phyloP scores from a whole-genome alignment of 768 basidiomycete species.

The Boletus vermiculosoides region DNA sequence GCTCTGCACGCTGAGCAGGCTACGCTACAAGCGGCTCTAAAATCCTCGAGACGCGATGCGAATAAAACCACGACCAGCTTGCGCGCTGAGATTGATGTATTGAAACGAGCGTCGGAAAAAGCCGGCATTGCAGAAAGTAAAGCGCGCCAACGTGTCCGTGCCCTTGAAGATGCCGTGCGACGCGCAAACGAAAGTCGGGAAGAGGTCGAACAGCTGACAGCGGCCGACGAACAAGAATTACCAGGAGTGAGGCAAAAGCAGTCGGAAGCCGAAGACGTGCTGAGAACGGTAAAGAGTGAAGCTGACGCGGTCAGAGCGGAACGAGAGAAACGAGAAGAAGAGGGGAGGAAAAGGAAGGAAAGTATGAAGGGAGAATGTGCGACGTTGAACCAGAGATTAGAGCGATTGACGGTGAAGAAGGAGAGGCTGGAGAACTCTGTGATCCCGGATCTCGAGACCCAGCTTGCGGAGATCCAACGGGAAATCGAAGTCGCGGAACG shows the following conservation, averaged over 20 bases:
- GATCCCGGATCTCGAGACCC: slow-evolving; percentile 67
- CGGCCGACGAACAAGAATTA: slow-evolving; percentile 40
- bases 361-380: slow-evolving; percentile 57
- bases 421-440: slow-evolving; percentile 61
- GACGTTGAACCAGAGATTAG: slow-evolving; percentile 57
- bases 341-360: slow-evolving; percentile 54
- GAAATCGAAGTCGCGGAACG: slow-evolving; percentile 51
- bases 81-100: slow-evolving; percentile 78
- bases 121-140: slow-evolving; percentile 70
- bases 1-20: slow-evolving; percentile 65
- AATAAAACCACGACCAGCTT: slow-evolving; percentile 82
- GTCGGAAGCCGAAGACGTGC: slow-evolving; percentile 40
- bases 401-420: slow-evolving; percentile 60
- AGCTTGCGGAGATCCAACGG: slow-evolving; percentile 55
- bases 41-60: slow-evolving; percentile 73
- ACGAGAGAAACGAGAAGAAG: slow-evolving; percentile 48
- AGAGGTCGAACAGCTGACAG: slow-evolving; percentile 41
- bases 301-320: slow-evolving; percentile 46
- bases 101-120: slow-evolving; percentile 84
- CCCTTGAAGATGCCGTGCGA: slow-evolving; percentile 86
- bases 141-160: slow-evolving; percentile 82
- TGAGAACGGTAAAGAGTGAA: slow-evolving; percentile 40
- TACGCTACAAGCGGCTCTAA: slow-evolving; percentile 64
- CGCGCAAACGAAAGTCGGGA: slow-evolving; percentile 61
- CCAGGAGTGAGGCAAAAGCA: slow-evolving; percentile 42